Conservation (phyloP, 2,329 filamentous ascomycete species). For the Monilinia laxa region DNA sequence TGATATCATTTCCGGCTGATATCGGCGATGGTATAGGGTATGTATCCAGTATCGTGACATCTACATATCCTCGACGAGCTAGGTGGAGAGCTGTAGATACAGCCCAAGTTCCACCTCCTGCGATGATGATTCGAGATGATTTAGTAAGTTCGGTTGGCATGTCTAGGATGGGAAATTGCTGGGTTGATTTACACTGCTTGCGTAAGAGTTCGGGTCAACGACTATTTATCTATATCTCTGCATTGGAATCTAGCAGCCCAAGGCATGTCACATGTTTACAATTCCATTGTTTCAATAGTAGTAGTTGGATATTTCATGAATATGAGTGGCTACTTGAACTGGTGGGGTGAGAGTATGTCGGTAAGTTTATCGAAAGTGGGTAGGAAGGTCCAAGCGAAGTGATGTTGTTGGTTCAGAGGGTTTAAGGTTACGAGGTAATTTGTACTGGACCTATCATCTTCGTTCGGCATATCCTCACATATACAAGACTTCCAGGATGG, state of each 20-base stretch:
- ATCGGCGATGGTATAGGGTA: conserved; percentile 44
- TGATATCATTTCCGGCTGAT: conserved; percentile 59
- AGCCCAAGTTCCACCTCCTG: conserved; percentile 47
- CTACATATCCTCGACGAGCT: conserved; percentile 46
- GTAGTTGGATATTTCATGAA: not conserved
- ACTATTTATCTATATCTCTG: not conserved
- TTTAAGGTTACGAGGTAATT: not conserved
- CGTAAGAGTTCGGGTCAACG: not conserved
- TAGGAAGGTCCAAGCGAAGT: conserved; percentile 14
- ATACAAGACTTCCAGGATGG: too few species aligned
- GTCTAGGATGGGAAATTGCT: not conserved
- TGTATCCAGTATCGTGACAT: conserved; percentile 51
- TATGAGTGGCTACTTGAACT: not conserved
- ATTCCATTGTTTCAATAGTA: not conserved
- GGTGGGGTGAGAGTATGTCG: not conserved
- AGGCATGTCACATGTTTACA: conserved; percentile 1
- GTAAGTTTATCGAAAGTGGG: conserved; percentile 8
- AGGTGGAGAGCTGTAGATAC: conserved; percentile 48
- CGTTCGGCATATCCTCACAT: not conserved
- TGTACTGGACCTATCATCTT: not conserved
- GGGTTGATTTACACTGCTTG: not conserved
- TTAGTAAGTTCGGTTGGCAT: conserved; percentile 19
- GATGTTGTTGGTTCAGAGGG: not conserved
- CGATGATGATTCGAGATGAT: conserved; percentile 41
- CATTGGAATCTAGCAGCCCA: not conserved